Base-by-base conservation (phyloP, 768 basidiomycete species). In the Postia placenta region DNA sequence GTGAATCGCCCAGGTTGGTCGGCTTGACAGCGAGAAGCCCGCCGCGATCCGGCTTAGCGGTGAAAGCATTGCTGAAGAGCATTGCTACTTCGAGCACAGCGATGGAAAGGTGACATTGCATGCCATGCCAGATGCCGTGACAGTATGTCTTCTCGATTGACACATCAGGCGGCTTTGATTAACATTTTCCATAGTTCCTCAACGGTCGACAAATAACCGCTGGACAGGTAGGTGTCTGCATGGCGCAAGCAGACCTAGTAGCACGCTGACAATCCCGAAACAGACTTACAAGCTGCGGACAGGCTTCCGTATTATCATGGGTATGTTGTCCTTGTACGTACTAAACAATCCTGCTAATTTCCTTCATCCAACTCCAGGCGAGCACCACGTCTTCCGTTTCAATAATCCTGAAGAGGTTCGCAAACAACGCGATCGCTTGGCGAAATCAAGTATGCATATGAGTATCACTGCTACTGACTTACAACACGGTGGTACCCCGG, bases 351-450 rank as follows among this genome's bases (percentile, higher is more conserved):
- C n/a, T n/a, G n/a, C n/a, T n/a, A n/a, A n/a, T 46, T 24, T 47
- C 41, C 27, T 41, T 43, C 19, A 25, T 22, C 25, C 25, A 42
- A 39, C 55, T 46, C 19, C 52, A 91, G 90, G 95, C 47, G 94
- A 97, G 57, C 85, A 92, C 55, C 96, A 99, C 69, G 93, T 98
- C 48, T 99, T 99, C 67, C 81, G 96, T 15, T 98, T 96, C 69
- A 98, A 90, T 61, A 88, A 95, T 60, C 92, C 92, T 0, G 91
- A 93, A 65, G 91, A 92, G 67, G 92, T 94, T 53, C 88, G 92
- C 55, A 92, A 90, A 62, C 87, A 82, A 60, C 82, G 92, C 37
- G 87, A 94, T 66, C 83, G 89, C 36, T 83, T 80, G 9, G 75
- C 78, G 46, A 84, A 78, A 62, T 87, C 87, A 19, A 83, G 76